These are phyloP conservation scores for Edaphochlamys debaryana DNA, from an alignment of 139 green algal species.

Conservation along the genomic window DNA sequence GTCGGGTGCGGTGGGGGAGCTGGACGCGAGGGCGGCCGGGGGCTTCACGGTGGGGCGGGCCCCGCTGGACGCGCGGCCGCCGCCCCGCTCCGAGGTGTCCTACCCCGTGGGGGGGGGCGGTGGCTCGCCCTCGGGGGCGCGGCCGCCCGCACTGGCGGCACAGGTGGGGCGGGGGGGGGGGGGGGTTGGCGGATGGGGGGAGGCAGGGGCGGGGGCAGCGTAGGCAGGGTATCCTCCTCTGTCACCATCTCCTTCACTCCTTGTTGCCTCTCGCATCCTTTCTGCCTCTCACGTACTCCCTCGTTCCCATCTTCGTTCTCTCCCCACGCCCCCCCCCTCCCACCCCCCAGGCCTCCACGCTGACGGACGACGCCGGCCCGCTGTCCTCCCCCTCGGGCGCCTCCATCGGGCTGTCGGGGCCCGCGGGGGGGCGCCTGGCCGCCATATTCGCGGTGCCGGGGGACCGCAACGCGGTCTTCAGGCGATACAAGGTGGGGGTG, in stretches of 20 bases:
- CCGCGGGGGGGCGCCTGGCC: not conserved
- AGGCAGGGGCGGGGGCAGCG: no score
- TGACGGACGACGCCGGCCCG: not conserved
- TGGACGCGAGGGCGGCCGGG: conserved; percentile 37
- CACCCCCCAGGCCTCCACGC: no score
- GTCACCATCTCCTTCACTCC: no score
- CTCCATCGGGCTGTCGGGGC: not conserved
- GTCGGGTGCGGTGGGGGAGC: conserved; percentile 47
- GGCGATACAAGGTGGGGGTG: conserved; percentile 56
- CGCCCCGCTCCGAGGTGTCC: not conserved
- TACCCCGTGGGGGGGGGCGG: not conserved
- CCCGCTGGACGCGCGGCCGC: conserved; percentile 43
- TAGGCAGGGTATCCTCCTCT: no score
- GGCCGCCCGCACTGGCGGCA: no score
- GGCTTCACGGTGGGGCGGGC: conserved; percentile 57
- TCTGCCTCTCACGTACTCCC: no score
- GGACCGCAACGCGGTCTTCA: conserved; percentile 55
- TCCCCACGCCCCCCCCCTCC: no score
- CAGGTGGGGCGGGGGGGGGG: no score
- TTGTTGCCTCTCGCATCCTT: no score
- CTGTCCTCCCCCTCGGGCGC: not conserved
- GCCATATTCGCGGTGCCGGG: not conserved
- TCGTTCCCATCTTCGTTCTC: no score
- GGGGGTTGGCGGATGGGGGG: no score
- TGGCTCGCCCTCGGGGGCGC: not conserved